Evolutionary conservation across 129 eudicot species (phyloP), one percentile per base, ranked within the genome.

Genomic region (Silybum marianum): DNA sequence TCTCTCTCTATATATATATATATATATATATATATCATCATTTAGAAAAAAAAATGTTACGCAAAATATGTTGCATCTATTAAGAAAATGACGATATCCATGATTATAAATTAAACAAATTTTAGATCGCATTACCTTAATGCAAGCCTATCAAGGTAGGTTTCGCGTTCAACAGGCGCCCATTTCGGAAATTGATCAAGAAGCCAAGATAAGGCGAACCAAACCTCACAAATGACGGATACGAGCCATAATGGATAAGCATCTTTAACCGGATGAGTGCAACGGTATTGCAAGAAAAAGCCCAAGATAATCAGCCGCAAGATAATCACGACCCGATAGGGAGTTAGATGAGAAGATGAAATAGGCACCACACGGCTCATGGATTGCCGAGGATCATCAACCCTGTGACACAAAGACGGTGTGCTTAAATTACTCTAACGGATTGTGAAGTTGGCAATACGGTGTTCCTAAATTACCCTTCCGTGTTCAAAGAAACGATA

Each of bases 121-220:
- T 32, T 77, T 38, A 66, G 71, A 69, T 30, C 28, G 5, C 9
- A 76, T 70, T 42, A 93, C 98, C 96, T 89, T 75, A 91, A 68
- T 3, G 97, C 85, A 46, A 92, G 95, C 87, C 97, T 82, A 74
- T 92, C 97, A 18, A 92, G 90, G 87, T 67, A 92, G 19, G 97
- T 92, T 88, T 92, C 97, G 10, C 97, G 97, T 72, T 92, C 90
- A 80, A 92, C 86, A 9, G 97, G 97, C 23, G 83, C 60, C 97
- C 97, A 92, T 69, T 92, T 92, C 72, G 97, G 97, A 84, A 92
- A 92, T 73, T 92, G 97, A 90, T 92, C 97, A 14, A 92, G 86
- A 74, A 92, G 89, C 97, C 97, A 92, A 21, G 97, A 92, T 63
- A 92, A 78, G 0, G 95, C 97, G 78, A 92, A 92, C 97, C 97